Base-by-base conservation (phyloP, 148 eudicot genomes). In the Fagopyrum homotropicum region DNA sequence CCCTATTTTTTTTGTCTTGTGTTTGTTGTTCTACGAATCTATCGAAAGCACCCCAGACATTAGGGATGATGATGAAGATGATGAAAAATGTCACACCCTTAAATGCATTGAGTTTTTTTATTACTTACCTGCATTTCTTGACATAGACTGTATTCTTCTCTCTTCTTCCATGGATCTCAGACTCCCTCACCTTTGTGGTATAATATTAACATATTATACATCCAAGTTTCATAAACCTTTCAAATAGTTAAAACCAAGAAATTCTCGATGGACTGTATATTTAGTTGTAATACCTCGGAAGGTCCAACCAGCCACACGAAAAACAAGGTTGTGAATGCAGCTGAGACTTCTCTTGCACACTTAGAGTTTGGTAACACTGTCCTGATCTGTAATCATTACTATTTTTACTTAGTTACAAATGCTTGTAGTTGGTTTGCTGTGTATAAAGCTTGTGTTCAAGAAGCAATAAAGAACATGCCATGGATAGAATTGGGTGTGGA, bases 261-360 rank as follows among this genome's bases (percentile, higher is more conserved):
- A 7, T 35, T 22, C 16, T 17, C 35, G 2, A 35, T 6, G 40
- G 30, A 26, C 6, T 71, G 8, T 71, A 43, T 44, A 9, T n/a
- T 72, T 17, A 6, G 17, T 6, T 73, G 0, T 7, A 7, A 1
- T 84, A 94, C 98, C 98, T 95, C 85, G 35, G 89, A 85, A 6
- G 89, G 84, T 22, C 98, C 98, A 7, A 95, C 80, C 17, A 95
- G 77, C 98, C 98, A 95, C 51, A 71, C 82, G 77, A 92, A 91
- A 76, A 86, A 86, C 19, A 86, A 11, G 15, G 90, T 83, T 14
- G 97, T 85, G 79, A 85, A 84, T 72, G 55, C 71, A 40, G 98
- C 97, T 45, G 80, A 84, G 69, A 81, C 54, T 78, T 89, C 91
- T 82, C 97, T 90, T 68, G 88, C 48, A 63, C 79, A 85, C 75